Percentiles rank a stretch among this genome's conserved stretches.
Conservation (phyloP, 2,329 filamentous ascomycete genomes). For the Mycogone perniciosa region DNA sequence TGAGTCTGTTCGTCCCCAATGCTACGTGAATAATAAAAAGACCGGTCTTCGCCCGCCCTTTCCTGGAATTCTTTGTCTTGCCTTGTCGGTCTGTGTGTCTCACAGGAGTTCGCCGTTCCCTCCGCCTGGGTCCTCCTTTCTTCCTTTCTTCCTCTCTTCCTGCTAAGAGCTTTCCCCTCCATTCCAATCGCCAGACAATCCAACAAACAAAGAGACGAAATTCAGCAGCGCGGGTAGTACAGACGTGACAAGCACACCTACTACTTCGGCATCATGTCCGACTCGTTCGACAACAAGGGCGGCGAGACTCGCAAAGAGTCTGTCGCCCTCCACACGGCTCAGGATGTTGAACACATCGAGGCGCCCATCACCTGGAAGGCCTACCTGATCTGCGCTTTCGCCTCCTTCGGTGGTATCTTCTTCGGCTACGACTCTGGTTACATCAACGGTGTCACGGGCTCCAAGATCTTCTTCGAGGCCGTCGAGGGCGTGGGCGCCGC, state of each 20-base stretch:
- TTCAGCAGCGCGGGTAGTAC: background rate
- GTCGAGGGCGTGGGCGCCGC: constrained; percentile 38
- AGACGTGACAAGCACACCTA: background rate
- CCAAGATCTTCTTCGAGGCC: constrained; percentile 43
- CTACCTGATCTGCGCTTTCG: constrained; percentile 64
- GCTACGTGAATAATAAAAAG: constrained; percentile 21
- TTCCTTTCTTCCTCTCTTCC: constrained; percentile 8
- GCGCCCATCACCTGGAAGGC: constrained; percentile 63
- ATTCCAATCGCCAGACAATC: background rate
- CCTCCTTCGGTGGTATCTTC: constrained; percentile 67
- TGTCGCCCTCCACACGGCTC: constrained; percentile 34
- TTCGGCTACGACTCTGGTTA: constrained; percentile 76
- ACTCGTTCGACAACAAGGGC: constrained; percentile 16
- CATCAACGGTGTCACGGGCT: constrained; percentile 59
- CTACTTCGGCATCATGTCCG: constrained; percentile 19
- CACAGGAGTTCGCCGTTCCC: constrained; percentile 9
- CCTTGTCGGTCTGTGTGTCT: constrained; percentile 18
- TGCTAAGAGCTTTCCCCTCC: background rate
- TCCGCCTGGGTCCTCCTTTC: constrained; percentile 5
- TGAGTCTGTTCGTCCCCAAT: constrained; percentile 1
- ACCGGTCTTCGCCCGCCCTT: constrained; percentile 15
- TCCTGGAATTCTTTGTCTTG: constrained; percentile 17
- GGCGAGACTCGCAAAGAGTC: constrained; percentile 20
- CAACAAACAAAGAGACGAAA: background rate
- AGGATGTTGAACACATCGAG: constrained; percentile 55